These are phyloP conservation scores for Aspergillus japonicus DNA, from an alignment of 2,329 filamentous ascomycete species.

Conservation along the genomic window DNA sequence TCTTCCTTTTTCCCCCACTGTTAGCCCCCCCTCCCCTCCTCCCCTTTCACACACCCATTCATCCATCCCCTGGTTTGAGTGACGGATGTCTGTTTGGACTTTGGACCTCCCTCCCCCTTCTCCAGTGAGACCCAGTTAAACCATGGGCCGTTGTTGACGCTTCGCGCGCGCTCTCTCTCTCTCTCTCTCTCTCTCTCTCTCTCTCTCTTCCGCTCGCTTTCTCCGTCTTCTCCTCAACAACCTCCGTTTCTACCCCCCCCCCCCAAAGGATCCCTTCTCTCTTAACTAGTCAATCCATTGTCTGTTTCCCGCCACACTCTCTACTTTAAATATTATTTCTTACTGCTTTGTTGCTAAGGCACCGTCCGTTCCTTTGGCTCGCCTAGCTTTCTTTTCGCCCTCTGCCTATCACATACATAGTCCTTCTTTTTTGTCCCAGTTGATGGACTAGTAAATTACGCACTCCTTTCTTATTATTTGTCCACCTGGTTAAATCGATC, in stretches of 20 bases:
- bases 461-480: slow-evolving; percentile 10
- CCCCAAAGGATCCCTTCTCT: neutral
- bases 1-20: neutral
- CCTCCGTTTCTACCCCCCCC: slow-evolving; percentile 5
- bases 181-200: slow-evolving; percentile 21
- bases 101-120: neutral
- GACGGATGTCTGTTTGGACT: neutral
- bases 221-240: slow-evolving; percentile 1
- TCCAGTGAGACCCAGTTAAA: neutral
- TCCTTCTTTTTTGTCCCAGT: slow-evolving; percentile 12
- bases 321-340: slow-evolving; percentile 13
- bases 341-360: slow-evolving; percentile 17
- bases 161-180: slow-evolving; percentile 18
- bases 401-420: slow-evolving; percentile 24
- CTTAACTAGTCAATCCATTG: neutral
- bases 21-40: neutral
- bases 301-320: slow-evolving; percentile 1
- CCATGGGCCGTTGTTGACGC: slow-evolving; percentile 19
- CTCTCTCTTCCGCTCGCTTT: slow-evolving; percentile 13
- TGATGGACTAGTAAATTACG: slow-evolving; percentile 9
- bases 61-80: slow-evolving; percentile 4
- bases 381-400: slow-evolving; percentile 4
- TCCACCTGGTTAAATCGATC: slow-evolving; percentile 6
- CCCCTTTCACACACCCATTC: neutral
- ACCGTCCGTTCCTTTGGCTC: slow-evolving; percentile 23